Conservation (phyloP, 225 moss, liverwort and hornwort genomes). For the Ulota crispa region DNA sequence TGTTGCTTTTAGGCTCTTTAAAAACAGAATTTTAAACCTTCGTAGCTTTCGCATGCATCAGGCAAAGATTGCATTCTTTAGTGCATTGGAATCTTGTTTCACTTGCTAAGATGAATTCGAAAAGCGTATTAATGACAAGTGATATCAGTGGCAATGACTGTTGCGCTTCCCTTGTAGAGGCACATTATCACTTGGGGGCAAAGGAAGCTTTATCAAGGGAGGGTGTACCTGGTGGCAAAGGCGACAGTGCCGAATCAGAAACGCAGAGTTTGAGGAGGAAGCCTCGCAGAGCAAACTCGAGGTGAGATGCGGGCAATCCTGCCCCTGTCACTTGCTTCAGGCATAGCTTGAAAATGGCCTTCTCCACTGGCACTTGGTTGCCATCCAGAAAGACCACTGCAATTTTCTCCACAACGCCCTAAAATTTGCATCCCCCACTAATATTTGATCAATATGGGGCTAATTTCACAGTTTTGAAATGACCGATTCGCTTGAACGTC, state of each 20-base stretch:
- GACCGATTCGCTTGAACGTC: not conserved
- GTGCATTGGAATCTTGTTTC: not conserved
- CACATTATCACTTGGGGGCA: not conserved
- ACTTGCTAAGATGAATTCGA: not conserved
- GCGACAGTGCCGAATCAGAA: constrained; percentile 48
- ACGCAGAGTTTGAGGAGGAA: constrained; percentile 88
- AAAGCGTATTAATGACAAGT: not conserved
- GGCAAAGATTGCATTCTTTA: not conserved
- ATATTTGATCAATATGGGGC: not conserved
- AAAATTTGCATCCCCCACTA: not conserved
- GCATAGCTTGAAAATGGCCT: constrained; percentile 70
- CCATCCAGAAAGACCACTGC: constrained; percentile 60
- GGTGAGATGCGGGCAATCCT: constrained; percentile 52
- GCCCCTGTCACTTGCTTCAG: constrained; percentile 49
- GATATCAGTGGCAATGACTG: not conserved
- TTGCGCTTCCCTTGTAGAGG: not conserved
- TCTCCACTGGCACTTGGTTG: constrained; percentile 66
- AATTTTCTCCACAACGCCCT: constrained; percentile 79
- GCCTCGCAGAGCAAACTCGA: constrained; percentile 77
- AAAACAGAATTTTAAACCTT: not conserved
- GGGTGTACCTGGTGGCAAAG: constrained; percentile 64
- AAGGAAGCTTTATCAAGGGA: not conserved
- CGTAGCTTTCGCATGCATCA: not conserved
- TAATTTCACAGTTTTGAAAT: not conserved
- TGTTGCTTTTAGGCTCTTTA: not conserved